Conservation (phyloP, 805 yeast species). For the Blastobotrys americana region DNA sequence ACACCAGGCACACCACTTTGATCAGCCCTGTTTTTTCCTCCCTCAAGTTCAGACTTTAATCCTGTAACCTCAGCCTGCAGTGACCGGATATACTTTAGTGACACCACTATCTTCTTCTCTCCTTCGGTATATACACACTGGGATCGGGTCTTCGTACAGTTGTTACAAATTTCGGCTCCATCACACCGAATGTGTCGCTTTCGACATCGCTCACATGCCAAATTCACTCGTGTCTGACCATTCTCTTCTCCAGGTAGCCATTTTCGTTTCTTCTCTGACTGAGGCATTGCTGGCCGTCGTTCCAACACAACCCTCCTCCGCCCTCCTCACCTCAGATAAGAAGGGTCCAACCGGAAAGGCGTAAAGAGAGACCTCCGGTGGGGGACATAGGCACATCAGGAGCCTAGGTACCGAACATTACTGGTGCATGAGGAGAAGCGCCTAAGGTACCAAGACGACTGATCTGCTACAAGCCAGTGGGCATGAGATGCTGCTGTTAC, state of each 20-base stretch:
- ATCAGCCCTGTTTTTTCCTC: neutral
- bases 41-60: slow-evolving; percentile 6
- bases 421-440: too few relatives aligned
- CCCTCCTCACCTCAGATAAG: too few relatives aligned
- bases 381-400: too few relatives aligned
- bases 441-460: too few relatives aligned
- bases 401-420: too few relatives aligned
- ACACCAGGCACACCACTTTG: neutral
- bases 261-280: neutral
- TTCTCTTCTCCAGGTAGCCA: neutral
- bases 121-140: slow-evolving; percentile 21
- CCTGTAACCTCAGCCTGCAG: slow-evolving; percentile 17
- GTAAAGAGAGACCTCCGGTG: too few relatives aligned
- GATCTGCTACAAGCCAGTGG: too few relatives aligned
- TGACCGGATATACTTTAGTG: slow-evolving; percentile 17
- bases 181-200: slow-evolving; percentile 22
- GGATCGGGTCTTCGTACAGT: slow-evolving; percentile 15
- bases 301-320: too few relatives aligned
- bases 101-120: slow-evolving; percentile 22
- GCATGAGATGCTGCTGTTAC: too few relatives aligned
- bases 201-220: slow-evolving; percentile 24
- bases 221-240: slow-evolving; percentile 3
- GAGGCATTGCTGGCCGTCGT: neutral
- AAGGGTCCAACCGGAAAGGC: too few relatives aligned
- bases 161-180: slow-evolving; percentile 18